Conservation (phyloP, 2,329 filamentous ascomycete species). For the Calcarisporium arbuscula region DNA sequence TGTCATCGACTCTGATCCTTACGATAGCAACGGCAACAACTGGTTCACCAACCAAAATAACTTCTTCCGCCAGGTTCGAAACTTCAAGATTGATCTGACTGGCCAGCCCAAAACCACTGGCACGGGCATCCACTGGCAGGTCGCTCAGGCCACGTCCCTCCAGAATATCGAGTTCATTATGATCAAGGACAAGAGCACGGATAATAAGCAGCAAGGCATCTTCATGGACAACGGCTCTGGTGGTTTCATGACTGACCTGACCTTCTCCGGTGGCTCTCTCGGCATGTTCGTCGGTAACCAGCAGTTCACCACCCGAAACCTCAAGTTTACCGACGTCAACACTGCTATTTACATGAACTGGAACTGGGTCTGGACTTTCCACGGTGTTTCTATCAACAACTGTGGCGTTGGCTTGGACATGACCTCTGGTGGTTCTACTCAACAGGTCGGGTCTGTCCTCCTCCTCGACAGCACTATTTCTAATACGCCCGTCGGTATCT, state of each 20-base stretch:
- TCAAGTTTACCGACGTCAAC: conserved; percentile 75
- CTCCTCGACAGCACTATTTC: conserved; percentile 74
- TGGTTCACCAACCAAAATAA: conserved; percentile 79
- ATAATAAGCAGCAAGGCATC: conserved; percentile 68
- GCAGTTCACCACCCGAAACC: conserved; percentile 79
- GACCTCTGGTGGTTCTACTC: conserved; percentile 52
- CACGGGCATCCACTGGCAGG: conserved; percentile 78
- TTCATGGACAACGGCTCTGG: conserved; percentile 84
- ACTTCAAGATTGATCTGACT: conserved; percentile 73
- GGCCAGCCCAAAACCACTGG: conserved; percentile 53
- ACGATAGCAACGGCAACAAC: conserved; percentile 60
- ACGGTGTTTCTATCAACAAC: conserved; percentile 67
- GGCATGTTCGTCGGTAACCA: conserved; percentile 80
- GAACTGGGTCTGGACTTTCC: conserved; percentile 85
- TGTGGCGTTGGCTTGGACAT: conserved; percentile 75
- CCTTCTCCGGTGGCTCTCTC: conserved; percentile 74
- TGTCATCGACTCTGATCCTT: conserved; percentile 84
- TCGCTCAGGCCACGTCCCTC: conserved; percentile 73
- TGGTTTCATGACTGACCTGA: conserved; percentile 76
- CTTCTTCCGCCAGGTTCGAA: conserved; percentile 78
- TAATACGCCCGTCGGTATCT: conserved; percentile 64
- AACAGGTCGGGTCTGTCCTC: conserved; percentile 80
- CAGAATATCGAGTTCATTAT: conserved; percentile 81
- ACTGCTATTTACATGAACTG: conserved; percentile 86
- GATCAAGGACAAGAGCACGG: conserved; percentile 55